Evolutionary conservation across 805 yeast species (phyloP), one percentile per base, ranked within the genome.

Genomic region (Barnettozyma wickerhamii): DNA sequence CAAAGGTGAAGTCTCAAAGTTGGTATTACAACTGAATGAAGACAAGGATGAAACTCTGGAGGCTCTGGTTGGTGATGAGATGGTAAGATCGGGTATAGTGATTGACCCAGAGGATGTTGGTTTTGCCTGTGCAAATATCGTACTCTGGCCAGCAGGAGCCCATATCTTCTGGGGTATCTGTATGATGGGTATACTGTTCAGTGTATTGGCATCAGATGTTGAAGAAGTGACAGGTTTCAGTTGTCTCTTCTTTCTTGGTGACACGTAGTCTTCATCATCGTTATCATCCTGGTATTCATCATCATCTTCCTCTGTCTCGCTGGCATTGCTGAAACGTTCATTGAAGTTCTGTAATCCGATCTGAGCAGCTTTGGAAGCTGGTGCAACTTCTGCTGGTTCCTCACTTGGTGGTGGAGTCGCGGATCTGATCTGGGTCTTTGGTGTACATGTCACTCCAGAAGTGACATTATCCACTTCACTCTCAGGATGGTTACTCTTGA

Each of bases 1-100:
- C 33, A 77, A 54, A 7, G 87, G 87, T 19, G 81, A 76, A 17
- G 81, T 58, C 52, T 81, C 86, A 47, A 80, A 71, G 52, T 75
- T 80, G 19, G 83, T 76, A 49, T 70, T 74, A 51, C 84, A 77
- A 56, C 82, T 79, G 59, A 81, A 81, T 10, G 84, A 77, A 19
- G 84, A 79, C 4, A 84, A 75, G 53, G 76, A 40, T 13, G 56
- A 52, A 38, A 49, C 44, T 28, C 46, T 41, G 2, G 51, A 30
- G 4, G 46, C 30, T 17, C 48, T 49, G n/a, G 40, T 38, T 30
- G 37, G 43, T 5, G 50, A 43, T 7, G 19, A n/a, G 3, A 24
- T 40, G 47, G 20, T 24, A 10, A 31, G 21, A 4, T 17, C 23
- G 9, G 19, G 19, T 10, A 17, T 10, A 19, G n/a, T 29, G 21